phyloP scores from a whole-genome alignment of 805 yeast species.

The Pichia manshurica region DNA sequence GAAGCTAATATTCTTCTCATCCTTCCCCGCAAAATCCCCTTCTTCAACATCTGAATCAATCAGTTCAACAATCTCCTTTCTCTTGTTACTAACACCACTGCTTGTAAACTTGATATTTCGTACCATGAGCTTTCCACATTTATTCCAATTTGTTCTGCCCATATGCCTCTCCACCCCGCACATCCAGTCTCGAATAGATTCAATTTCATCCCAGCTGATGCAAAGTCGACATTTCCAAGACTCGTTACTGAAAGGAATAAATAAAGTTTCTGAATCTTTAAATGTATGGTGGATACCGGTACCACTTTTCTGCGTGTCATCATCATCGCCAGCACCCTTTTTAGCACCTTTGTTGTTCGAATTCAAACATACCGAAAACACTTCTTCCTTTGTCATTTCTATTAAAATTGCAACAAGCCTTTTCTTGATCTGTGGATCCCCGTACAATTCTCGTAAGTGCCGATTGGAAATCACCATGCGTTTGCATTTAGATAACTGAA shows the following conservation, averaged over 20 bases:
- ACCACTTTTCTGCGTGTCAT: conserved; percentile 1
- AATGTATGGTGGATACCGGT: neutral
- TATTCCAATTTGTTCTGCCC: conserved; percentile 6
- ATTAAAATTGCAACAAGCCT: conserved; percentile 19
- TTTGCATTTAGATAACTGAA: conserved; percentile 20
- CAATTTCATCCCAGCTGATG: conserved; percentile 20
- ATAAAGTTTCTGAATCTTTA: conserved; percentile 9
- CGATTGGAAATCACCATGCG: conserved; percentile 23
- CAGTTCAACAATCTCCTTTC: neutral
- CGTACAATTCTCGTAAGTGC: conserved; percentile 20
- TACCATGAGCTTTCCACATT: conserved; percentile 17
- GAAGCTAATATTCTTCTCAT: conserved; percentile 15
- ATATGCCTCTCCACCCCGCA: conserved; percentile 2
- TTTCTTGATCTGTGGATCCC: conserved; percentile 14
- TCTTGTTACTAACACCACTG: neutral
- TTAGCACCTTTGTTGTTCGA: conserved; percentile 5
- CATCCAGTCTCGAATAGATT: conserved; percentile 13
- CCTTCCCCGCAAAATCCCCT: neutral
- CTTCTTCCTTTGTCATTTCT: conserved; percentile 20
- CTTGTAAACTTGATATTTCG: conserved; percentile 12
- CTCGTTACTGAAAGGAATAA: conserved; percentile 20
- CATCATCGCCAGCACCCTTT: neutral
- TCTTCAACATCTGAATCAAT: conserved; percentile 5
- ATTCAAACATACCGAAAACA: conserved; percentile 12
- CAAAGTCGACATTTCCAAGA: conserved; percentile 24